Conservation (phyloP, 768 basidiomycete species). For the Mycena latifolia region DNA sequence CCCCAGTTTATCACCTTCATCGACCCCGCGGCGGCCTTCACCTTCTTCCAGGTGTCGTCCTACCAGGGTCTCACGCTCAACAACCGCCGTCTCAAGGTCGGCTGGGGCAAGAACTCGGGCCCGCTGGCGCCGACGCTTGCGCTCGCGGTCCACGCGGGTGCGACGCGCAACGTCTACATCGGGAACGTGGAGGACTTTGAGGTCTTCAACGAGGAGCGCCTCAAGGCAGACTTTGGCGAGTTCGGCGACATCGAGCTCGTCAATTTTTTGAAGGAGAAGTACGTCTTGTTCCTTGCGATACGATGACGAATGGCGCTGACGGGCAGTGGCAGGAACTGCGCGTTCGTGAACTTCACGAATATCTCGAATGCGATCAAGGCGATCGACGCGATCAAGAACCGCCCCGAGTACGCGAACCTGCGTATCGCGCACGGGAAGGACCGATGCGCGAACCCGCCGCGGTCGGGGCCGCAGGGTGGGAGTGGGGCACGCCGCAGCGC, state of each 20-base stretch:
- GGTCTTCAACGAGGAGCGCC: slow-evolving; percentile 87
- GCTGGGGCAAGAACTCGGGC: slow-evolving; percentile 98
- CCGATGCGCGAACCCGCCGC: slow-evolving; percentile 93
- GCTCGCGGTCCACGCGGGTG: slow-evolving; percentile 91
- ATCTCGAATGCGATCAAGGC: slow-evolving; percentile 97
- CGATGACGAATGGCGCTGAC: slow-evolving; percentile 10
- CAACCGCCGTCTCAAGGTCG: slow-evolving; percentile 94
- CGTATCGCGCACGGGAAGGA: slow-evolving; percentile 97
- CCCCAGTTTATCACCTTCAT: slow-evolving; percentile 94
- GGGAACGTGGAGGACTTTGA: slow-evolving; percentile 98
- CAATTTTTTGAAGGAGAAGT: slow-evolving; percentile 96
- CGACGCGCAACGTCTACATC: slow-evolving; percentile 96
- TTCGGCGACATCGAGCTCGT: slow-evolving; percentile 97
- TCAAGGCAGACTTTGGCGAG: slow-evolving; percentile 94
- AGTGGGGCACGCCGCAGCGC: slow-evolving; percentile 61
- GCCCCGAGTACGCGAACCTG: slow-evolving; percentile 89
- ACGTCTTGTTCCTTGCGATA: slow-evolving; percentile 45
- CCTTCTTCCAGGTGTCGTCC: slow-evolving; percentile 94
- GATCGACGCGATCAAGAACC: slow-evolving; percentile 94
- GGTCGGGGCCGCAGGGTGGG: slow-evolving; percentile 83
- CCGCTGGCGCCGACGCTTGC: slow-evolving; percentile 87
- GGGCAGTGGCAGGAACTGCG: slow-evolving; percentile 81
- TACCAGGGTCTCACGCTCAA: slow-evolving; percentile 92
- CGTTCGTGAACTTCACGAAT: slow-evolving; percentile 96
- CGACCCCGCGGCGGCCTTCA: slow-evolving; percentile 92